Conservation (phyloP, 2,329 filamentous ascomycete genomes). For the Aureobasidium namibiae region DNA sequence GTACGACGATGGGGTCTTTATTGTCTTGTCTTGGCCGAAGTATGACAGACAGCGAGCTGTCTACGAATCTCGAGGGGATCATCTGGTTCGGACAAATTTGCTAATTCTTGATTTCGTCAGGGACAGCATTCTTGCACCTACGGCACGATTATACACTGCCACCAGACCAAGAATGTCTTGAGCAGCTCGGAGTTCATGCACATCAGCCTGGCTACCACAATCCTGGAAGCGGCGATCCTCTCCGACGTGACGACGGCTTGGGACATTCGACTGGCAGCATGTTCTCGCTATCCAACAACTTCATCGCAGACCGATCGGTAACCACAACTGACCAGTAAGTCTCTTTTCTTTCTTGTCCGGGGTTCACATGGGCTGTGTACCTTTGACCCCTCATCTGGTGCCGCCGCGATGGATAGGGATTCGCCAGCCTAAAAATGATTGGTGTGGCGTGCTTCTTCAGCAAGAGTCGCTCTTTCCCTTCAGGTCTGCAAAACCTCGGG, state of each 20-base stretch:
- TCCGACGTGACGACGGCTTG: slow-evolving; percentile 43
- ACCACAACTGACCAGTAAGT: slow-evolving; percentile 34
- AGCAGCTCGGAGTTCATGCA: slow-evolving; percentile 37
- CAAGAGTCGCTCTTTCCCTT: slow-evolving; percentile 18
- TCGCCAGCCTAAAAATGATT: slow-evolving; percentile 1
- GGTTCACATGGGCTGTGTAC: slow-evolving; percentile 7
- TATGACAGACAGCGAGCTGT: neutral
- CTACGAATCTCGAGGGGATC: neutral
- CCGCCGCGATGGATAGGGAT: slow-evolving; percentile 1
- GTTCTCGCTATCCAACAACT: slow-evolving; percentile 29
- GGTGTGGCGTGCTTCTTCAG: slow-evolving; percentile 15
- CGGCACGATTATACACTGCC: slow-evolving; percentile 1
- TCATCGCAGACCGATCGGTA: slow-evolving; percentile 18
- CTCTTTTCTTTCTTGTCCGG: neutral
- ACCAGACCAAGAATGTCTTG: slow-evolving; percentile 36
- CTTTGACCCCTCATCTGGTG: slow-evolving; percentile 5
- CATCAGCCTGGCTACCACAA: slow-evolving; percentile 36
- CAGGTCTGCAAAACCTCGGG: neutral
- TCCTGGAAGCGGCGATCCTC: slow-evolving; percentile 37
- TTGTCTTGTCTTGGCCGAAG: neutral
- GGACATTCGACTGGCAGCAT: slow-evolving; percentile 37
- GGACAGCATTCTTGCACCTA: slow-evolving; percentile 10
- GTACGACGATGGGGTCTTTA: neutral
- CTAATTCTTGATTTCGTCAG: neutral
- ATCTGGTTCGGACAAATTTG: neutral